These are phyloP conservation scores for Scedosporium apiospermum DNA, from an alignment of 2,329 filamentous ascomycete genomes.

Conservation along the genomic window DNA sequence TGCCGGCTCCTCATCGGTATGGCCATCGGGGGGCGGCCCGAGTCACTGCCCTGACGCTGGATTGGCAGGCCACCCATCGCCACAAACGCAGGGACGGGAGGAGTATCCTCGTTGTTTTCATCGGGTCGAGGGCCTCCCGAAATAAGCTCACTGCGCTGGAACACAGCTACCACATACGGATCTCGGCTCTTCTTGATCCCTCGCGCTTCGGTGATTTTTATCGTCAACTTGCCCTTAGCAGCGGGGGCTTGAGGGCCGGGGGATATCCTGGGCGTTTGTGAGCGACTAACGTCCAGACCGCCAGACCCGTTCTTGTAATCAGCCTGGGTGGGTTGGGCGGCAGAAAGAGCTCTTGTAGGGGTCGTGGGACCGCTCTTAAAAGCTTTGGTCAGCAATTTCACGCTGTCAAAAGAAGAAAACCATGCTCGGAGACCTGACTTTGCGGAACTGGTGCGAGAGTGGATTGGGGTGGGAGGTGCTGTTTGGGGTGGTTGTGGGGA, in stretches of 20 bases:
- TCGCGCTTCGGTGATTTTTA: conserved; percentile 80
- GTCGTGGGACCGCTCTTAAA: conserved; percentile 89
- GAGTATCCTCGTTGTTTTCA: conserved; percentile 48
- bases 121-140: conserved; percentile 69
- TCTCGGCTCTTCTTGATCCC: conserved; percentile 74
- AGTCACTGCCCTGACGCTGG: conserved; percentile 67
- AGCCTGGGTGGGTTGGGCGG: conserved; percentile 42
- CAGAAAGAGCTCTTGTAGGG: conserved; percentile 77
- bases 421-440: conserved; percentile 23
- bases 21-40: conserved; percentile 72
- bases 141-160: conserved; percentile 93
- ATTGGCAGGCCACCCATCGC: conserved; percentile 48
- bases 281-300: conserved; percentile 37
- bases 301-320: conserved; percentile 28
- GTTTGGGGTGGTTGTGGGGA: conserved; percentile 41
- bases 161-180: conserved; percentile 93
- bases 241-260: conserved; percentile 54
- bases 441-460: conserved; percentile 26
- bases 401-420: conserved; percentile 56
- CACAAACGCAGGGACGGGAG: conserved; percentile 30
- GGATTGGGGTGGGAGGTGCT: conserved; percentile 26
- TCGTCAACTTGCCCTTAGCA: conserved; percentile 77
- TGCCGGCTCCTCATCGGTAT: conserved; percentile 96
- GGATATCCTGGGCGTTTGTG: conserved; percentile 40
- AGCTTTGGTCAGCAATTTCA: conserved; percentile 84